Evolutionary conservation across 2,329 filamentous ascomycete genomes (phyloP), one percentile per base, ranked within the genome.

Genomic region (Stemphylium lycopersici): DNA sequence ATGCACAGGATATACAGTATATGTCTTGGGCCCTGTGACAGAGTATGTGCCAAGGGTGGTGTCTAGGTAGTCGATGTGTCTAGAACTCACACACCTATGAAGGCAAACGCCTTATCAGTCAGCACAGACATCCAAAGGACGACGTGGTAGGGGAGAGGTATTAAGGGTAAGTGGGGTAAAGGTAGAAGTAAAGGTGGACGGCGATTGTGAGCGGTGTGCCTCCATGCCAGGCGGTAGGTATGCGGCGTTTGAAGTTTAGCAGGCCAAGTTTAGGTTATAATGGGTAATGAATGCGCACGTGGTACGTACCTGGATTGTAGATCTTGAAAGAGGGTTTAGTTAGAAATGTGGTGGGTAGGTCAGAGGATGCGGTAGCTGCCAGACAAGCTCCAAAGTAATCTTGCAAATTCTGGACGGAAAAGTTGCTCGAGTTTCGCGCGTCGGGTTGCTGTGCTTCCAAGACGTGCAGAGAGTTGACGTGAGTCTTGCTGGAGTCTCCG

Each of bases 31-130:
- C 37, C 22, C 12, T 58, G 50, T 67, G 48, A 37, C 33, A 44
- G 38, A 45, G 24, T 41, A 40, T 62, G 59, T 42, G 38, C 20
- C 26, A 43, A 51, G 51, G 56, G 39, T 33, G 44, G 34, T 13
- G 45, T 52, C 52, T 52, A 51, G 43, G 45, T 26, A 43, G 38
- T 32, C 11, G n/a, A 33, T 54, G 53, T 65, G 57, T 56, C 31
- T 49, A 38, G 29, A 45, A 46, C 44, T 48, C 38, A 13, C 18
- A 31, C 49, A 52, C 59, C 61, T 64, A 24, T 51, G 16, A 53
- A 60, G 48, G 53, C 45, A 54, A 56, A 62, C 38, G 31, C 16
- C 38, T 43, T 34, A 48, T n/a, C 22, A 54, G 37, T 61, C 54
- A 63, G 57, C 43, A 44, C 22, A 24, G 52, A 58, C 44, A 34